Evolutionary conservation across 2,329 filamentous ascomycete species (phyloP).

Genomic region (Fusarium robinianum): DNA sequence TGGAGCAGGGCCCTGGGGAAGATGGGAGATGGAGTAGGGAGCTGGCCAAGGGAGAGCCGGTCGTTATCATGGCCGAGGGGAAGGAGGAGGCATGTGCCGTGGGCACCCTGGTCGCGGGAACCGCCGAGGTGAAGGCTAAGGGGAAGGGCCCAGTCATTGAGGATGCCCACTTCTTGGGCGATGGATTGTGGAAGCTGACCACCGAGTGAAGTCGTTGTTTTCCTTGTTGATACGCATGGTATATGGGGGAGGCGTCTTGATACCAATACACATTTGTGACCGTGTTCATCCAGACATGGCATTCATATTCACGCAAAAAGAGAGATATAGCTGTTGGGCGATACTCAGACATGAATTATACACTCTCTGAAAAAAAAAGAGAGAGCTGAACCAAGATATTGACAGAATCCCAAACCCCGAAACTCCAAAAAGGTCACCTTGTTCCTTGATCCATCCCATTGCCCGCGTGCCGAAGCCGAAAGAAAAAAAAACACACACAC

Average conservation of each 20-base stretch:
- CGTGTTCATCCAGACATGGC: no score
- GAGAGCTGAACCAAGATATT: no score
- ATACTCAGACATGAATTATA: no score
- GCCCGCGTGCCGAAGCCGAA: no score
- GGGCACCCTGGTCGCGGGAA: slow-evolving; percentile 80
- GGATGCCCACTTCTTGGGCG: slow-evolving; percentile 89
- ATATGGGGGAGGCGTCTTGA: slow-evolving; percentile 19
- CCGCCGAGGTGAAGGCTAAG: slow-evolving; percentile 89
- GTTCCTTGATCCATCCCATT: no score
- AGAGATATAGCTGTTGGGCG: no score
- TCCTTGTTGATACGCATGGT: neutral
- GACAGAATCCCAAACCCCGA: no score
- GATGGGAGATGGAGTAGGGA: slow-evolving; percentile 67
- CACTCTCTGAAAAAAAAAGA: no score
- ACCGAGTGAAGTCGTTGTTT: slow-evolving; percentile 46
- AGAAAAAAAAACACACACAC: no score
- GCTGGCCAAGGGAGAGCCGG: slow-evolving; percentile 78
- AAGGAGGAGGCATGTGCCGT: slow-evolving; percentile 92
- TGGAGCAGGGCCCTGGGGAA: slow-evolving; percentile 48
- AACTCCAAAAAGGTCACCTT: no score
- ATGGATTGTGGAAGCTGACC: slow-evolving; percentile 83
- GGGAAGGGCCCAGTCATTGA: slow-evolving; percentile 95
- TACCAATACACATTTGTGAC: slow-evolving; percentile 31
- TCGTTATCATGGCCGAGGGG: slow-evolving; percentile 89
- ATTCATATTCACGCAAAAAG: no score